phyloP scores from a whole-genome alignment of 768 basidiomycete species.

The Lactarius sp. region DNA sequence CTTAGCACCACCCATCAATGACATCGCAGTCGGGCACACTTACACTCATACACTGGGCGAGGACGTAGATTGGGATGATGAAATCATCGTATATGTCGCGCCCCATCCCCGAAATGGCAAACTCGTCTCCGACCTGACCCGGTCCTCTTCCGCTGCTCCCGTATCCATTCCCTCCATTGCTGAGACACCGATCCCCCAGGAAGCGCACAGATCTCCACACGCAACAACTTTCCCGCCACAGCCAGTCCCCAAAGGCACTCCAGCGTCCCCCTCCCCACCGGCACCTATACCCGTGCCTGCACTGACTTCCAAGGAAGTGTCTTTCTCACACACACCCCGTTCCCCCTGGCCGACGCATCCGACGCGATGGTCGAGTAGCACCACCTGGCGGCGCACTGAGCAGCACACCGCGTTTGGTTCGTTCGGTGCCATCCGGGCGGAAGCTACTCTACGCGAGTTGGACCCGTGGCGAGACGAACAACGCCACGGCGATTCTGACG shows the following conservation, averaged over 20 bases:
- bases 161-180: neutral
- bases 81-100: constrained; percentile 72
- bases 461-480: constrained; percentile 46
- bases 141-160: neutral
- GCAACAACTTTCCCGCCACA: neutral
- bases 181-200: constrained; percentile 45
- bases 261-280: neutral
- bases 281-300: constrained; percentile 16
- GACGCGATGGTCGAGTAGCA: constrained; percentile 17
- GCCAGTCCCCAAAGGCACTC: neutral
- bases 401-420: constrained; percentile 39
- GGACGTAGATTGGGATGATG: constrained; percentile 43
- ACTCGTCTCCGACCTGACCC: neutral
- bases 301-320: constrained; percentile 31
- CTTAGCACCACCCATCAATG: neutral
- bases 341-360: constrained; percentile 31
- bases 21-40: constrained; percentile 12
- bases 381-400: constrained; percentile 26
- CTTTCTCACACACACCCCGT: constrained; percentile 35
- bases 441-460: constrained; percentile 42
- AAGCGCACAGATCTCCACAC: neutral
- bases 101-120: constrained; percentile 52
- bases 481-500: constrained; percentile 59
- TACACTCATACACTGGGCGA: constrained; percentile 13
- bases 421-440: constrained; percentile 51